Conservation (phyloP, 164 flowering plant genomes). For the Vitis amurensis region DNA sequence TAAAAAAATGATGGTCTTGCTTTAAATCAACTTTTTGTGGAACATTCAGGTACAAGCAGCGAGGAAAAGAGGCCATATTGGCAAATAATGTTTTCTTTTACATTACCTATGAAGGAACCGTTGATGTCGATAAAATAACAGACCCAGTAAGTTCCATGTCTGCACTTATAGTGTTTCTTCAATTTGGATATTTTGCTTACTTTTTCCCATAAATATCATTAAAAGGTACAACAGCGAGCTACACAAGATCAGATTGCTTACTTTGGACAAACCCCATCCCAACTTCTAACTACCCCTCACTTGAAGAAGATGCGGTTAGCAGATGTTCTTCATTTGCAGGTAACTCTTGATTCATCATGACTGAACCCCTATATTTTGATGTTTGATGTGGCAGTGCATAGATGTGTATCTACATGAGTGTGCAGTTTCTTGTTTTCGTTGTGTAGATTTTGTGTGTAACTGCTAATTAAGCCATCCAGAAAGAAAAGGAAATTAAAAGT, state of each 20-base stretch:
- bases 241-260: constrained; percentile 98
- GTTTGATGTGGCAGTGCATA: not conserved
- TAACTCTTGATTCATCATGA: constrained; percentile 10
- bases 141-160: constrained; percentile 70
- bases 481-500: no score
- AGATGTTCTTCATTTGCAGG: constrained; percentile 96
- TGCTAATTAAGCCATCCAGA: not conserved
- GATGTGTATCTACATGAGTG: not conserved
- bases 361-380: not conserved
- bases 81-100: constrained; percentile 97
- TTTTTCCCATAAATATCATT: constrained; percentile 6
- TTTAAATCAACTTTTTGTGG: not conserved
- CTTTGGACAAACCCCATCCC: constrained; percentile 99
- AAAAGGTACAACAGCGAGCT: constrained; percentile 85
- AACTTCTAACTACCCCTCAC: constrained; percentile 87
- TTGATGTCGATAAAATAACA: constrained; percentile 89
- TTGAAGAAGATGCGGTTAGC: constrained; percentile 69
- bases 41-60: constrained; percentile 82
- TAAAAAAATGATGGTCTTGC: no score
- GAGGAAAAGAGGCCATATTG: constrained; percentile 89
- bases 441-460: not conserved
- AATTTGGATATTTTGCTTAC: constrained; percentile 10
- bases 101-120: constrained; percentile 94
- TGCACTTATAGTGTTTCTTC: constrained; percentile 1
- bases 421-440: not conserved